These are phyloP conservation scores for Trichoderma erinaceum DNA, from an alignment of 495 filamentous ascomycete species.

Conservation along the genomic window DNA sequence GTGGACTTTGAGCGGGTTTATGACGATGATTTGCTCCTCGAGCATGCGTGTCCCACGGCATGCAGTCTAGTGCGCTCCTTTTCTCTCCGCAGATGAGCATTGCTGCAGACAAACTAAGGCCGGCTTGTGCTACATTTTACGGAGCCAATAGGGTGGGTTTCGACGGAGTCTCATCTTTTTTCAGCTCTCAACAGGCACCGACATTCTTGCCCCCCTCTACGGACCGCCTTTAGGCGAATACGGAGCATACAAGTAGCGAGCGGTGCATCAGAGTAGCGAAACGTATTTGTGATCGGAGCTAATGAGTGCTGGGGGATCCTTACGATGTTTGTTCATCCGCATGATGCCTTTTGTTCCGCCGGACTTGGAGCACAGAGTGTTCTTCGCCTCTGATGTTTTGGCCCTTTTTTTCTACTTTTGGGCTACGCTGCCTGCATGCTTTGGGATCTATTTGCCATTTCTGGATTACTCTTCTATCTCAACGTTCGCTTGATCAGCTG, in stretches of 20 bases:
- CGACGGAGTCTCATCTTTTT: neutral
- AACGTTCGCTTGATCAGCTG: neutral
- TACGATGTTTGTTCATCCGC: neutral
- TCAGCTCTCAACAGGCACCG: neutral
- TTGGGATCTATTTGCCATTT: neutral
- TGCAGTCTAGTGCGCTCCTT: neutral
- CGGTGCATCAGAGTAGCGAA: neutral
- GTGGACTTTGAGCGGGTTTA: neutral
- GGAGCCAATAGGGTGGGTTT: neutral
- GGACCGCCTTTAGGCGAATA: too few species aligned
- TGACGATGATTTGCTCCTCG: neutral
- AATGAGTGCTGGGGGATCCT: neutral
- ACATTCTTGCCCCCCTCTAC: neutral
- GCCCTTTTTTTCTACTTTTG: neutral
- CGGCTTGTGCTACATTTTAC: neutral
- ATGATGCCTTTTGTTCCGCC: neutral
- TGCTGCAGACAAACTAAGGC: neutral
- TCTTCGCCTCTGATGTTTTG: neutral
- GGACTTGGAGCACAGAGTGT: neutral
- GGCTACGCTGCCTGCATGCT: neutral
- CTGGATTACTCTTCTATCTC: neutral
- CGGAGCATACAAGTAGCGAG: too few species aligned
- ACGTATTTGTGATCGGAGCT: neutral
- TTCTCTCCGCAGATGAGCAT: conserved; percentile 6
- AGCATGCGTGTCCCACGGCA: neutral